These are phyloP conservation scores for Fomitopsis serialis DNA, from an alignment of 768 basidiomycete genomes.

Conservation along the genomic window DNA sequence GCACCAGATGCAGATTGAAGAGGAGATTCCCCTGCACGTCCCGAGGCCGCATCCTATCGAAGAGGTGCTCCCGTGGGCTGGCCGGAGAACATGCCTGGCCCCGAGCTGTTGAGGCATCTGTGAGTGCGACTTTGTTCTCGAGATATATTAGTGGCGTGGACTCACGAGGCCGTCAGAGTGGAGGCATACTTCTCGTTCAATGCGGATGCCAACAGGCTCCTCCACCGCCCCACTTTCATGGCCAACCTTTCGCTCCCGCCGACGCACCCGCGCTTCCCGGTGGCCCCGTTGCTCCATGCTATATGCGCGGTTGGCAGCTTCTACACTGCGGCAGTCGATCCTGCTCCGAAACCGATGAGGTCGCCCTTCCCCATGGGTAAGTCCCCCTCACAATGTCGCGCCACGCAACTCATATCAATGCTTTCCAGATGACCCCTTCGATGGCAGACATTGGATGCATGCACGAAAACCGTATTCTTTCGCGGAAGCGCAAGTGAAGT, in stretches of 20 bases:
- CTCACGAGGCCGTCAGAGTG: constrained; percentile 47
- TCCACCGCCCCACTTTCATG: constrained; percentile 65
- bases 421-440: neutral
- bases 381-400: neutral
- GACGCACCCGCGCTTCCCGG: constrained; percentile 69
- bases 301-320: constrained; percentile 78
- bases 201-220: constrained; percentile 64
- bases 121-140: constrained; percentile 28
- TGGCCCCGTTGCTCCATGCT: constrained; percentile 67
- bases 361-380: constrained; percentile 3
- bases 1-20: neutral
- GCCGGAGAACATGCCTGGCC: constrained; percentile 56
- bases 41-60: neutral
- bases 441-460: neutral
- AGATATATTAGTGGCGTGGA: too few relatives aligned
- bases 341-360: constrained; percentile 35
- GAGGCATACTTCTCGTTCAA: constrained; percentile 78
- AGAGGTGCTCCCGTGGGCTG: constrained; percentile 27
- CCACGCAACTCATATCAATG: neutral
- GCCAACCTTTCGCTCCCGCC: constrained; percentile 59
- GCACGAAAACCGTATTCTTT: constrained; percentile 45
- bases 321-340: constrained; percentile 64
- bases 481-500: constrained; percentile 57
- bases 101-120: constrained; percentile 61
- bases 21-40: neutral